Conservation (phyloP, 2,329 filamentous ascomycete genomes). For the Xylariaceae sp. region DNA sequence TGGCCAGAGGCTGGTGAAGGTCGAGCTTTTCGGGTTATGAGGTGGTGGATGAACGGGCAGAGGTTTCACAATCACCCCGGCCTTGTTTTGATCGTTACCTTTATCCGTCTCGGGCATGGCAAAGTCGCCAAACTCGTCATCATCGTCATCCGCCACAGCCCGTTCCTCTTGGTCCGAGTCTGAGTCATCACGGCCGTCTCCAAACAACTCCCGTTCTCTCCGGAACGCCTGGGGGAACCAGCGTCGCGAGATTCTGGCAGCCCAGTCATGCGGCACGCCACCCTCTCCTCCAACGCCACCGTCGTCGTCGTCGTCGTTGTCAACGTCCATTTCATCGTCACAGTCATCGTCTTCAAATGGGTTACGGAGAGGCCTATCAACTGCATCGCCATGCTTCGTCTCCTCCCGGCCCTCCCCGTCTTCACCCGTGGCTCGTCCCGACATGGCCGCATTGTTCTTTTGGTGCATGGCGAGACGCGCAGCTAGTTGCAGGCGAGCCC, state of each 20-base stretch:
- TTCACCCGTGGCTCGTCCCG: slow-evolving; percentile 35
- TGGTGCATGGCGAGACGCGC: slow-evolving; percentile 73
- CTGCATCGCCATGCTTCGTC: slow-evolving; percentile 16
- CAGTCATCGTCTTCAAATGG: slow-evolving; percentile 40
- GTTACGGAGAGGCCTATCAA: slow-evolving; percentile 26
- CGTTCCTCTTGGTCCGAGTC: slow-evolving; percentile 38
- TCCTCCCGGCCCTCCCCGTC: slow-evolving; percentile 36
- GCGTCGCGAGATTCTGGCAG: slow-evolving; percentile 30
- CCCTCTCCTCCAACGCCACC: slow-evolving; percentile 35
- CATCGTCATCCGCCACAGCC: slow-evolving; percentile 18
- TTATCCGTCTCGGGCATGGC: slow-evolving; percentile 54
- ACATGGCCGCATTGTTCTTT: slow-evolving; percentile 50
- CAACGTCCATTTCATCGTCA: too few species aligned
- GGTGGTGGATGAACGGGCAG: slow-evolving; percentile 47
- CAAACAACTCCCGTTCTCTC: slow-evolving; percentile 31
- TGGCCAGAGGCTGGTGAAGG: slow-evolving; percentile 52
- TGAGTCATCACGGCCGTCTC: slow-evolving; percentile 38
- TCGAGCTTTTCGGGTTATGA: slow-evolving; percentile 31
- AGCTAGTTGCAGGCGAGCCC: slow-evolving; percentile 85
- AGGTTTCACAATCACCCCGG: slow-evolving; percentile 46
- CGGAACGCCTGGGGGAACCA: slow-evolving; percentile 45
- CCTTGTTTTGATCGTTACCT: slow-evolving; percentile 22
- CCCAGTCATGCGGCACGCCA: slow-evolving; percentile 31
- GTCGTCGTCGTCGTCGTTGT: slow-evolving; percentile 41
- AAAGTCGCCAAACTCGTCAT: slow-evolving; percentile 56